These are phyloP conservation scores for Candida nitratophila DNA, from an alignment of 805 yeast species.

Conservation along the genomic window DNA sequence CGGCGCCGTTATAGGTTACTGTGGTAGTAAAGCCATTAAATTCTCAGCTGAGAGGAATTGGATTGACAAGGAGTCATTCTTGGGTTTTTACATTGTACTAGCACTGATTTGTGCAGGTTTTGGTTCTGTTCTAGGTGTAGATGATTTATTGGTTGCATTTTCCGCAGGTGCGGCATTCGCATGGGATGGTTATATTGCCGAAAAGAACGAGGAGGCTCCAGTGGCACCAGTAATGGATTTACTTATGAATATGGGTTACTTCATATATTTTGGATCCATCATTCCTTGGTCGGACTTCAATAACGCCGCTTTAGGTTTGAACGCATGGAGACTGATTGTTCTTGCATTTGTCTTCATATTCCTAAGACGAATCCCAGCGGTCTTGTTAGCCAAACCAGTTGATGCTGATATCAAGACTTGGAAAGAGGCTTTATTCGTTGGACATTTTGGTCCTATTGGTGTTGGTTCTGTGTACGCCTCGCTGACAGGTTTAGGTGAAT, in stretches of 20 bases:
- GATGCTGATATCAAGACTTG: slow-evolving; percentile 56
- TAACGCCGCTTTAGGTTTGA: slow-evolving; percentile 34
- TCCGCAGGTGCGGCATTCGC: slow-evolving; percentile 69
- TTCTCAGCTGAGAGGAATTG: slow-evolving; percentile 43
- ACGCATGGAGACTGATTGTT: slow-evolving; percentile 46
- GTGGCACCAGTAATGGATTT: slow-evolving; percentile 64
- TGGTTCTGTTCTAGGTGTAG: slow-evolving; percentile 61
- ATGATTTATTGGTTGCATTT: slow-evolving; percentile 65
- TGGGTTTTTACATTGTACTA: slow-evolving; percentile 45
- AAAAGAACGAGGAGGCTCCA: slow-evolving; percentile 51
- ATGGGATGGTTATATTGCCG: slow-evolving; percentile 66
- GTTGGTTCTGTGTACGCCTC: slow-evolving; percentile 31
- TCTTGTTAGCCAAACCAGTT: slow-evolving; percentile 46
- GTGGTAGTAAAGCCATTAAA: slow-evolving; percentile 41
- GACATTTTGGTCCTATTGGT: slow-evolving; percentile 76
- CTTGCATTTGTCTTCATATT: slow-evolving; percentile 45
- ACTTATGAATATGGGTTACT: slow-evolving; percentile 56
- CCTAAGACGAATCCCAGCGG: slow-evolving; percentile 49
- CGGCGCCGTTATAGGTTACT: slow-evolving; percentile 49
- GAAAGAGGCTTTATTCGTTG: slow-evolving; percentile 65
- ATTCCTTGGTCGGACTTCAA: slow-evolving; percentile 65
- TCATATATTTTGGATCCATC: slow-evolving; percentile 63
- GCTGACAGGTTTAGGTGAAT: slow-evolving; percentile 25
- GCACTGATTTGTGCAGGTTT: slow-evolving; percentile 54
- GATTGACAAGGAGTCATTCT: slow-evolving; percentile 57